A percentile compares a stretch with the other conserved stretches of the same genome.
phyloP scores from a whole-genome alignment of 371 early-diverging fungal genomes.

The Haplosporangium sp. region DNA sequence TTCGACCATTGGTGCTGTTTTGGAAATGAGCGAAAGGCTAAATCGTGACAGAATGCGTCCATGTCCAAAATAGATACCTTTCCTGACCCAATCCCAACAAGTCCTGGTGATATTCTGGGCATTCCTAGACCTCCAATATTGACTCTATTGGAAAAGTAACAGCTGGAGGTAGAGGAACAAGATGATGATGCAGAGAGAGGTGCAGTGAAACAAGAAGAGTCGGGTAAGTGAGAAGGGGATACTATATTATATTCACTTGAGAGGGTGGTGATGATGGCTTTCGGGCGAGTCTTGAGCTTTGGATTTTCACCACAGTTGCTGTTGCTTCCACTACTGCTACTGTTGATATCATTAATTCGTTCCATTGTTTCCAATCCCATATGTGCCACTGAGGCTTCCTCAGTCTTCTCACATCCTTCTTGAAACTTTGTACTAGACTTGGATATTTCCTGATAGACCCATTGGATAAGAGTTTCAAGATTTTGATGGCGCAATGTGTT shows the following conservation, averaged over 20 bases:
- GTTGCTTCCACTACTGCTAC: constrained; percentile 6
- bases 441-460: neutral
- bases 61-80: constrained; percentile 29
- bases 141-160: constrained; percentile 2
- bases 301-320: neutral
- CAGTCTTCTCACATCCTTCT: neutral
- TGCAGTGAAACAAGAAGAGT: neutral
- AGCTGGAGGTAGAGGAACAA: neutral
- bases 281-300: neutral
- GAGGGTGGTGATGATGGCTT: neutral
- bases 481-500: neutral
- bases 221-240: neutral
- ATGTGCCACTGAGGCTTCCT: neutral
- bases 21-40: constrained; percentile 48
- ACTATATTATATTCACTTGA: neutral
- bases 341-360: neutral
- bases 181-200: neutral
- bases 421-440: neutral
- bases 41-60: constrained; percentile 43
- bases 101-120: constrained; percentile 1
- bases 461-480: neutral
- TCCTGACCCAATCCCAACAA: constrained; percentile 14
- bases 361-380: neutral
- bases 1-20: constrained; percentile 48
- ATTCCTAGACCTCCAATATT: neutral